These are phyloP conservation scores for Amylostereum areolatum DNA, from an alignment of 1,284 basidiomycete species.

Conservation along the genomic window DNA sequence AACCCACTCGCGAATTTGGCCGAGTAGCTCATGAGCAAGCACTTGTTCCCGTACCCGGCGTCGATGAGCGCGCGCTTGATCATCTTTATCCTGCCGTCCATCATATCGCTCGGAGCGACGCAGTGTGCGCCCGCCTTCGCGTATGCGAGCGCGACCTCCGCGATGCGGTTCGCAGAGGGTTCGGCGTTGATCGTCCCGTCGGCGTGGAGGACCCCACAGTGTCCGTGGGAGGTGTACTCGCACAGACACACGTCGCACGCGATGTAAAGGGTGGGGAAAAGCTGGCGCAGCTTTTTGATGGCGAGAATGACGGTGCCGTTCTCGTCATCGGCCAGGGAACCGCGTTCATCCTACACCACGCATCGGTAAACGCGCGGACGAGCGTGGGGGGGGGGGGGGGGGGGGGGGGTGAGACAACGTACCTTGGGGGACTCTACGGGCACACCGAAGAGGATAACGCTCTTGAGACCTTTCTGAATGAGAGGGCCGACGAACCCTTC, in stretches of 20 bases:
- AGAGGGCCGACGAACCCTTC: conserved; percentile 84
- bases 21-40: conserved; percentile 96
- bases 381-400: too few relatives aligned
- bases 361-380: background rate
- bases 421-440: conserved; percentile 85
- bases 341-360: conserved; percentile 63
- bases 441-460: conserved; percentile 96
- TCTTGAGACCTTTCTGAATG: conserved; percentile 84
- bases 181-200: conserved; percentile 75
- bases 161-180: conserved; percentile 80
- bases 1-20: conserved; percentile 97
- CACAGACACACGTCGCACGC: conserved; percentile 98
- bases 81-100: conserved; percentile 90
- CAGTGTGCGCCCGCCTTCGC: conserved; percentile 94
- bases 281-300: conserved; percentile 68
- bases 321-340: conserved; percentile 87
- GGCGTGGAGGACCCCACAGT: conserved; percentile 80
- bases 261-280: conserved; percentile 85
- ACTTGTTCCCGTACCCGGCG: conserved; percentile 77
- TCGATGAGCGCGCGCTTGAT: conserved; percentile 89
- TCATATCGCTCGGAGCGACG: conserved; percentile 99
- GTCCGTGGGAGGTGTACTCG: conserved; percentile 98
- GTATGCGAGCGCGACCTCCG: conserved; percentile 89
- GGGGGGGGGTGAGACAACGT: conserved; percentile 15
- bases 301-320: conserved; percentile 91